A percentile compares a stretch with the other conserved stretches of the same genome.
Evolutionary conservation across 208 protist genomes (phyloP).

Genomic region (Trypanosoma conorhini): DNA sequence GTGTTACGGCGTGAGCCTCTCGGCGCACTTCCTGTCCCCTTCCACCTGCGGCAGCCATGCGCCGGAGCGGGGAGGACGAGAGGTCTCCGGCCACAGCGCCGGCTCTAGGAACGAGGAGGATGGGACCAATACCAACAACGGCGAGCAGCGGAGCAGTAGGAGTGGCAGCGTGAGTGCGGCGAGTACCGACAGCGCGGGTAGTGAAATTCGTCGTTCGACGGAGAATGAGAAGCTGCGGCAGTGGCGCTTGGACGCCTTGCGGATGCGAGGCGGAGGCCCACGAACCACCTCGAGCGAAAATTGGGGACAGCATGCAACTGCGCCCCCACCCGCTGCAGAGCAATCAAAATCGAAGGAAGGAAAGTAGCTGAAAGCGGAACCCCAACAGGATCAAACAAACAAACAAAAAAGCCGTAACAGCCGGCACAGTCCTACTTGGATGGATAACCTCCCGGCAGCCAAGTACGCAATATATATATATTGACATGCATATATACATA

Average conservation of each 20-base stretch:
- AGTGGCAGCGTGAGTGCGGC: background rate
- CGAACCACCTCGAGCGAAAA: background rate
- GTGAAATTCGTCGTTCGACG: background rate
- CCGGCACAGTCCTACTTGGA: no score
- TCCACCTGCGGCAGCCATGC: no score
- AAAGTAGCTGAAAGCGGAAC: no score
- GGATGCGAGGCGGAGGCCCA: background rate
- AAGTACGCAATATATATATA: no score
- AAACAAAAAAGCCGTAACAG: no score
- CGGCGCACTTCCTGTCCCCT: background rate
- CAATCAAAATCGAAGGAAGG: background rate
- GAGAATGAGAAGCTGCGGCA: conserved; percentile 10
- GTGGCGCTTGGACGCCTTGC: conserved; percentile 8
- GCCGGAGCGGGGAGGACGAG: background rate
- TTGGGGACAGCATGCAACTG: background rate
- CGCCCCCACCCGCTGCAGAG: no score
- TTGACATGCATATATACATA: no score
- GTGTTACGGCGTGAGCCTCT: background rate
- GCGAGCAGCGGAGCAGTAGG: background rate
- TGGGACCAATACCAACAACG: background rate
- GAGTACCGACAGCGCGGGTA: background rate
- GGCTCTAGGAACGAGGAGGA: background rate
- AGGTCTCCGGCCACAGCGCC: background rate
- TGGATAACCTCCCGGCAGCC: no score
- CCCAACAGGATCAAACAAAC: no score